These are phyloP conservation scores for Trichoderma sp. DNA, from an alignment of 2,329 filamentous ascomycete genomes.

Conservation along the genomic window DNA sequence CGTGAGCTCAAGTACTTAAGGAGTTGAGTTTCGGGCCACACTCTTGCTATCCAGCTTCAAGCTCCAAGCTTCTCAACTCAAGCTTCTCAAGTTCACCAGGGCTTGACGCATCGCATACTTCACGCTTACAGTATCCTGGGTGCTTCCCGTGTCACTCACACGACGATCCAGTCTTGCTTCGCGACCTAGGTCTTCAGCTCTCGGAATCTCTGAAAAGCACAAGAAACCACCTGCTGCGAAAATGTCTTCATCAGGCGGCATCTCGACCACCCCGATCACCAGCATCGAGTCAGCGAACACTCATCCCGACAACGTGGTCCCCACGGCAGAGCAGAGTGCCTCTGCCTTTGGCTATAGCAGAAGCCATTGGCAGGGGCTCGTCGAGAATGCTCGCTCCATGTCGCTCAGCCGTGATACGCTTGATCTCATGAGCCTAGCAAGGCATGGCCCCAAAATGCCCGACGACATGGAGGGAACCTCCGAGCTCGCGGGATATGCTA, in stretches of 20 bases:
- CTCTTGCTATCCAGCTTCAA: background rate
- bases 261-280: background rate
- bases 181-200: background rate
- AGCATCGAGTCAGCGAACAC: background rate
- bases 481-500: constrained; percentile 13
- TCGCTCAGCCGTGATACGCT: background rate
- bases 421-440: background rate
- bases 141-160: background rate
- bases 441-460: constrained; percentile 14
- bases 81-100: too few species aligned
- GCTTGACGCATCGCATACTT: background rate
- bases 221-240: background rate
- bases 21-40: background rate
- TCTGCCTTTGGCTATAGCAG: background rate
- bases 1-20: background rate
- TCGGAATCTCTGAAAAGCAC: too few species aligned
- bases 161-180: background rate
- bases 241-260: background rate
- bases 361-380: background rate
- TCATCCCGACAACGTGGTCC: background rate
- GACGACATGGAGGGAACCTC: constrained; percentile 14
- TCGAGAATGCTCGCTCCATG: background rate
- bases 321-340: background rate
- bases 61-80: background rate
- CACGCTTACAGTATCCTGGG: background rate